These are phyloP conservation scores for Starmera caribaea DNA, from an alignment of 805 yeast genomes.

Conservation along the genomic window DNA sequence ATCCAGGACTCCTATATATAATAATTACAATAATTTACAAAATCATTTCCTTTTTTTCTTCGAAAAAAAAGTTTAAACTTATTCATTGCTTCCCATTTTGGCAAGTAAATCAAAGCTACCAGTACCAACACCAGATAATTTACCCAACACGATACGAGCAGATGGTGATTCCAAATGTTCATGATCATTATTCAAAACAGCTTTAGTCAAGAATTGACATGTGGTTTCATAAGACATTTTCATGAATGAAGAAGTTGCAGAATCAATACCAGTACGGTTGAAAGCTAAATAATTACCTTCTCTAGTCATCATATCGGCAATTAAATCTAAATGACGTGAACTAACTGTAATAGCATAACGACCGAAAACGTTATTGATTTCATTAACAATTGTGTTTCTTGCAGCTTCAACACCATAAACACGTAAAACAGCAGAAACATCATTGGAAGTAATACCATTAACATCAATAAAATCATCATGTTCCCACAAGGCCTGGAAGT, in stretches of 20 bases:
- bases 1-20: too few relatives aligned
- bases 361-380: constrained; percentile 90
- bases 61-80: too few relatives aligned
- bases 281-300: constrained; percentile 96
- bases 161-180: constrained; percentile 89
- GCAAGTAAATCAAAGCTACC: constrained; percentile 81
- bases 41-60: too few relatives aligned
- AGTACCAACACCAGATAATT: constrained; percentile 86
- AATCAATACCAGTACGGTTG: constrained; percentile 96
- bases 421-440: constrained; percentile 78
- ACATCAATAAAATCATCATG: constrained; percentile 90
- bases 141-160: constrained; percentile 88
- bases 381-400: constrained; percentile 91
- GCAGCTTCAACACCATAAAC: constrained; percentile 99
- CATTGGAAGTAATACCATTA: constrained; percentile 84
- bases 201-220: constrained; percentile 92
- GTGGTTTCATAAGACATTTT: constrained; percentile 99
- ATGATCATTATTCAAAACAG: constrained; percentile 84
- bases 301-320: constrained; percentile 99
- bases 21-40: too few relatives aligned
- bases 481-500: constrained; percentile 97
- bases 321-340: constrained; percentile 87
- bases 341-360: constrained; percentile 94
- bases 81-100: constrained; percentile 16
- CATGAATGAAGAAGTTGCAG: constrained; percentile 91